phyloP scores from a whole-genome alignment of 2,329 filamentous ascomycete genomes.

The Colletotrichum liaoningense region DNA sequence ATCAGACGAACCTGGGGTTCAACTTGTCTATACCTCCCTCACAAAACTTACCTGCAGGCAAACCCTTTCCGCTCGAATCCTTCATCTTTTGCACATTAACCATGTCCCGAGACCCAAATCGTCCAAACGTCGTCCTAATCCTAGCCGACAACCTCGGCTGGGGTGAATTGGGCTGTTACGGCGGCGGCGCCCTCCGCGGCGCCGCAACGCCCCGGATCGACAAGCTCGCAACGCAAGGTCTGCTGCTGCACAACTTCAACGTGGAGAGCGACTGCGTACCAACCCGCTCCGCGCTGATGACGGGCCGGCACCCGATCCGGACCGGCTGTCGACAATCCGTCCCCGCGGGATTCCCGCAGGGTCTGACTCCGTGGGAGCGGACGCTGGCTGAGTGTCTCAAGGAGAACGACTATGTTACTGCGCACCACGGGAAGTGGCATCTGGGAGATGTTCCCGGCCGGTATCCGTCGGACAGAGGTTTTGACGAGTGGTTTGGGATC shows the following conservation, averaged over 20 bases:
- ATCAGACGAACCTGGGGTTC: background rate
- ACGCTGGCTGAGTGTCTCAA: conserved; percentile 46
- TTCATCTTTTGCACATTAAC: background rate
- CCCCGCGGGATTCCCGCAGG: conserved; percentile 47
- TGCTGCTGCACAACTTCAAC: conserved; percentile 50
- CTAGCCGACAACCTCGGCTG: conserved; percentile 51
- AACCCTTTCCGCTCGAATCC: background rate
- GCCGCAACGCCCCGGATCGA: conserved; percentile 48
- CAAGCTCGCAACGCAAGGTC: conserved; percentile 44
- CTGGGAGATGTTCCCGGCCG: conserved; percentile 47
- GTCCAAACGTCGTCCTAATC: conserved; percentile 47
- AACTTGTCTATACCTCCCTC: background rate
- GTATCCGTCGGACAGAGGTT: conserved; percentile 49
- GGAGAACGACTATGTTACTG: conserved; percentile 41
- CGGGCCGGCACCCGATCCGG: conserved; percentile 48
- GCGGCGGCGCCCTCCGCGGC: conserved; percentile 46
- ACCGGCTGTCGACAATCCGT: conserved; percentile 48
- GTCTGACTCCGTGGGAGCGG: conserved; percentile 46
- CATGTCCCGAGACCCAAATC: conserved; percentile 39
- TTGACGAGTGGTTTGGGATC: conserved; percentile 52
- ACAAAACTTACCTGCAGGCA: background rate
- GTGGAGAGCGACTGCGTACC: conserved; percentile 50
- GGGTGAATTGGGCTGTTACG: conserved; percentile 50
- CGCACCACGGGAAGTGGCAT: conserved; percentile 51
- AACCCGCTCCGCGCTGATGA: conserved; percentile 49